phyloP scores from a whole-genome alignment of 2,329 filamentous ascomycete genomes.

The Lecanicillium sp. region DNA sequence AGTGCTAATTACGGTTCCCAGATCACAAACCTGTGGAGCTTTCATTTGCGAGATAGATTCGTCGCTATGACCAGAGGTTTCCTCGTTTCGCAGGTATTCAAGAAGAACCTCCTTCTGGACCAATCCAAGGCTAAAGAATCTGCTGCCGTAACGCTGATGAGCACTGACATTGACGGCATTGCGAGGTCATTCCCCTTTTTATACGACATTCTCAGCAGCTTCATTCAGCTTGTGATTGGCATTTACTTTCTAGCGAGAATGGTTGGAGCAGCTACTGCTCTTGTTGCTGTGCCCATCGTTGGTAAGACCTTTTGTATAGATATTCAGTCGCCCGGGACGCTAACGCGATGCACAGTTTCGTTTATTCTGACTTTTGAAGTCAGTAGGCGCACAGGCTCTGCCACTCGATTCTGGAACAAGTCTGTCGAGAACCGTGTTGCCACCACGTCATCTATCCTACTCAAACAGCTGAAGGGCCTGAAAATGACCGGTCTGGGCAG shows the following conservation, averaged over 20 bases:
- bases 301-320: too few species aligned
- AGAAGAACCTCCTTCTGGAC: conserved; percentile 30
- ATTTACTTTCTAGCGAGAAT: not conserved
- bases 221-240: not conserved
- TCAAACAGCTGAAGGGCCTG: not conserved
- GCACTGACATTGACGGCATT: conserved; percentile 1
- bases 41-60: too few species aligned
- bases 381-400: too few species aligned
- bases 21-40: too few species aligned
- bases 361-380: too few species aligned
- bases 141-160: conserved; percentile 3
- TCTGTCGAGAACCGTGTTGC: not conserved
- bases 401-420: not conserved
- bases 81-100: conserved; percentile 37
- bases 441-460: not conserved
- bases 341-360: too few species aligned
- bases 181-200: not conserved
- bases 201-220: not conserved
- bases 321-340: too few species aligned
- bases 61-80: conserved; percentile 13
- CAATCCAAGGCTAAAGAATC: conserved; percentile 19
- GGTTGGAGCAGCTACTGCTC: not conserved
- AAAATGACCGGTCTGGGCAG: conserved; percentile 1
- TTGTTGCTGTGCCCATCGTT: not conserved
- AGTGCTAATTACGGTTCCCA: too few species aligned